These are phyloP conservation scores for Trichosporon sp. DNA, from an alignment of 1,284 basidiomycete species.

Conservation along the genomic window DNA sequence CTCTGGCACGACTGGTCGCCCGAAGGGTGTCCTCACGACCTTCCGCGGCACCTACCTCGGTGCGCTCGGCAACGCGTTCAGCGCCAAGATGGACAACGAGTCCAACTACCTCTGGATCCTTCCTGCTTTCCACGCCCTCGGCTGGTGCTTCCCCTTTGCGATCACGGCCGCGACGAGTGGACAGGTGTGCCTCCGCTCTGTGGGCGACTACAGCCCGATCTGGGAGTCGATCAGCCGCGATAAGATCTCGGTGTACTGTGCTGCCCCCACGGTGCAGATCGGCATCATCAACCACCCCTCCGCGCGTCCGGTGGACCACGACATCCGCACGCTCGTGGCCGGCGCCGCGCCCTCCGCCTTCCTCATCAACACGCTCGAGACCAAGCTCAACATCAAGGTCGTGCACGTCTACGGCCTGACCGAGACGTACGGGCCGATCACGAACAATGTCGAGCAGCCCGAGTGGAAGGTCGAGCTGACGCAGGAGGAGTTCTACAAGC, in stretches of 20 bases:
- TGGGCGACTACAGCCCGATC: conserved; percentile 32
- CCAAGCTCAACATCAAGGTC: conserved; percentile 33
- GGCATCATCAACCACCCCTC: conserved; percentile 32
- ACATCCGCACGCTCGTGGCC: conserved; percentile 29
- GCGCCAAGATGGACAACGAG: conserved; percentile 33
- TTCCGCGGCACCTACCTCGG: conserved; percentile 33
- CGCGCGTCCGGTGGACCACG: conserved; percentile 23
- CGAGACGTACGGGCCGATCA: conserved; percentile 34
- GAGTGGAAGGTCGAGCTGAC: conserved; percentile 27
- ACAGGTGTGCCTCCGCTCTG: conserved; percentile 33
- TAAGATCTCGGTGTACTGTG: conserved; percentile 28
- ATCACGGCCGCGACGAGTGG: conserved; percentile 24
- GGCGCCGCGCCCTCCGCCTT: conserved; percentile 29
- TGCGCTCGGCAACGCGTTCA: conserved; percentile 27
- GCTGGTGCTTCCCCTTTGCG: conserved; percentile 34
- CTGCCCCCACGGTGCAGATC: conserved; percentile 32
- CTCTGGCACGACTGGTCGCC: conserved; percentile 32
- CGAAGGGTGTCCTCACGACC: conserved; percentile 33
- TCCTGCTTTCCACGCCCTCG: conserved; percentile 33
- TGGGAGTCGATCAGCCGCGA: conserved; percentile 30
- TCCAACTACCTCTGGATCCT: conserved; percentile 45
- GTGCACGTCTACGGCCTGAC: conserved; percentile 64
- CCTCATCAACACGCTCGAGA: conserved; percentile 34
- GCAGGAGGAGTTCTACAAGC: conserved; percentile 32
- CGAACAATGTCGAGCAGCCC: conserved; percentile 28